These are phyloP conservation scores for Botrytis tulipae DNA, from an alignment of 2,329 filamentous ascomycete species.

Conservation along the genomic window DNA sequence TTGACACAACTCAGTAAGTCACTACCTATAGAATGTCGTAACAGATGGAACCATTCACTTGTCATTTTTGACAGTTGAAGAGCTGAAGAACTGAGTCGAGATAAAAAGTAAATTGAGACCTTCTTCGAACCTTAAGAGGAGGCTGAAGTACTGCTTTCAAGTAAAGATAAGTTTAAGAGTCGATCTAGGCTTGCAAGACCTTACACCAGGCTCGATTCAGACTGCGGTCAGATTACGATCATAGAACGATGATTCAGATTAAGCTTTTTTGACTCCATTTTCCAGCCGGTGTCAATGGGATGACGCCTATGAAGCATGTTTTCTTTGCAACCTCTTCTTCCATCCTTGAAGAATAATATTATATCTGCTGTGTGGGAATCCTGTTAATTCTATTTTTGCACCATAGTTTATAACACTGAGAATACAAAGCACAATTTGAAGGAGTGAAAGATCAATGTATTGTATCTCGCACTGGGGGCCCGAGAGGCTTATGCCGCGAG, in stretches of 20 bases:
- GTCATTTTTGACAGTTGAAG: background rate
- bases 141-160: background rate
- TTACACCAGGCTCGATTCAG: background rate
- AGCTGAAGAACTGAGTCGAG: background rate
- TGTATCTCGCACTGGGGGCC: background rate
- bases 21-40: background rate
- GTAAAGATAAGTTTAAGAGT: background rate
- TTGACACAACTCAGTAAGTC: background rate
- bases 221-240: background rate
- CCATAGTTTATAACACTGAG: background rate
- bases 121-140: background rate
- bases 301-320: background rate
- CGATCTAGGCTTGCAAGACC: background rate
- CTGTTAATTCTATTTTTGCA: background rate
- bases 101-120: background rate
- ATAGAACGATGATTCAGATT: background rate
- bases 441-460: background rate
- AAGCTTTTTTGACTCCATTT: background rate
- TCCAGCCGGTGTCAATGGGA: background rate
- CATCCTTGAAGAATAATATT: background rate
- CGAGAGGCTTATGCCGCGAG: no score
- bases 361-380: background rate
- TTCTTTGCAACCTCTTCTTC: background rate
- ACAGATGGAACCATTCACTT: background rate
- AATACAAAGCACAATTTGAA: background rate